A percentile compares a stretch with the other conserved stretches of the same genome.
These are phyloP conservation scores for Eleusine indica DNA, from an alignment of 176 grass and related monocot species.

Conservation along the genomic window DNA sequence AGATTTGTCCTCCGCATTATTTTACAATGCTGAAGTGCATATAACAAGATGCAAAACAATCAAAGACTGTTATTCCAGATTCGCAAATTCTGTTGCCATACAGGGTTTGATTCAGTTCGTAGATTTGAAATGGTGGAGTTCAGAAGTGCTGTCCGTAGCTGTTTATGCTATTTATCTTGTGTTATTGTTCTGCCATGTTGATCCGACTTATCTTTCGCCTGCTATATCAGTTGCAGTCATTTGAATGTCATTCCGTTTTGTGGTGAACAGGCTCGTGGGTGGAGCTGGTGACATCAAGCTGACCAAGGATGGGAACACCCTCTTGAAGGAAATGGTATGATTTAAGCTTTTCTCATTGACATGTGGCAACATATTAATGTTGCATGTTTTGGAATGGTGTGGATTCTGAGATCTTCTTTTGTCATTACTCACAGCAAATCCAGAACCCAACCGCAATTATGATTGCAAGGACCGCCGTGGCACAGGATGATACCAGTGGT, in stretches of 20 bases:
- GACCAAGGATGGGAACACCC: conserved; percentile 97
- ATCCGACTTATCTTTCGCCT: not conserved
- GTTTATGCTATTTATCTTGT: not conserved
- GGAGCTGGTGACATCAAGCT: conserved; percentile 97
- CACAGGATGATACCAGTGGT: conserved; percentile 81
- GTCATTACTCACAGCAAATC: conserved; percentile 67
- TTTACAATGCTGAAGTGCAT: not conserved
- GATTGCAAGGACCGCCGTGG: conserved; percentile 91
- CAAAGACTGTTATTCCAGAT: not conserved
- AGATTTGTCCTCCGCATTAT: not conserved
- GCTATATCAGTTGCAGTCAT: not conserved
- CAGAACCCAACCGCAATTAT: conserved; percentile 98
- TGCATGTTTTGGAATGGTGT: not conserved
- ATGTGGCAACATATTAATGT: not conserved
- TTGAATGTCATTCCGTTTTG: conserved; percentile 1
- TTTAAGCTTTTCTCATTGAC: not conserved
- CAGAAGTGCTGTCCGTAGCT: not conserved
- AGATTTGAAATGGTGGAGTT: not conserved
- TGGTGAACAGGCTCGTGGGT: conserved; percentile 74
- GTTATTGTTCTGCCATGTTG: not conserved
- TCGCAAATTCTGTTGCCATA: not conserved
- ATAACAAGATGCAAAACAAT: not conserved
- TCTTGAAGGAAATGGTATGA: conserved; percentile 93
- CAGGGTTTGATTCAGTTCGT: not conserved
- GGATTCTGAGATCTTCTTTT: not conserved